phyloP scores from a whole-genome alignment of 169 alveolate species.

The Plasmodium fragile region DNA sequence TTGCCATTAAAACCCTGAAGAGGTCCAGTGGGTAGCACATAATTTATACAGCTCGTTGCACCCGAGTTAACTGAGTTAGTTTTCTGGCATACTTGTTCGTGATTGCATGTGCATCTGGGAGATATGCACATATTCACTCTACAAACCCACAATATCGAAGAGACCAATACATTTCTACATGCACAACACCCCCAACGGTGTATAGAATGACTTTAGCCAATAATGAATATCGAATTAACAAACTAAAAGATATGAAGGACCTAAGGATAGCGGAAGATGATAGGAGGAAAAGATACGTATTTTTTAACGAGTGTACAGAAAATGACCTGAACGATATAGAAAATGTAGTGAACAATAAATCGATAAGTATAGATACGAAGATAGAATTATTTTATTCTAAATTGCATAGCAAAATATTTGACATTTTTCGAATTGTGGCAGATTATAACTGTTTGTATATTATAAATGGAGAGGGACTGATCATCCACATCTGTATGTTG shows the following conservation, averaged over 20 bases:
- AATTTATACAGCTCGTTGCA: not conserved
- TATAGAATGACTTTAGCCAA: slow-evolving; percentile 42
- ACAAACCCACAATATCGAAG: not conserved
- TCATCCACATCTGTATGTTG: slow-evolving; percentile 60
- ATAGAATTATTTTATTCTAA: slow-evolving; percentile 61
- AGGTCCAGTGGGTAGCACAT: not conserved
- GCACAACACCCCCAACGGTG: not conserved
- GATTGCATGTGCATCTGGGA: not conserved
- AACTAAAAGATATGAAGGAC: slow-evolving; percentile 22
- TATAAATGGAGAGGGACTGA: slow-evolving; percentile 71
- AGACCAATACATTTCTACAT: not conserved
- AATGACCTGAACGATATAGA: slow-evolving; percentile 63
- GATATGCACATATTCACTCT: not conserved
- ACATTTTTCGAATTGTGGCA: slow-evolving; percentile 65
- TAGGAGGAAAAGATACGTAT: not conserved
- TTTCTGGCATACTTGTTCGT: not conserved
- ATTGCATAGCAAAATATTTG: slow-evolving; percentile 52
- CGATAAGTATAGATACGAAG: slow-evolving; percentile 54
- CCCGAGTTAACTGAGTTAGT: not conserved
- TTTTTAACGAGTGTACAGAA: slow-evolving; percentile 6
- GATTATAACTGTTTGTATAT: slow-evolving; percentile 63
- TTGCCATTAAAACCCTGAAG: not conserved
- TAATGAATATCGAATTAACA: slow-evolving; percentile 26
- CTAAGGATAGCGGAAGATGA: slow-evolving; percentile 39
- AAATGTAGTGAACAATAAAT: slow-evolving; percentile 23